Evolutionary conservation across 495 filamentous ascomycete genomes (phyloP).

Genomic region (Neurospora sp.): DNA sequence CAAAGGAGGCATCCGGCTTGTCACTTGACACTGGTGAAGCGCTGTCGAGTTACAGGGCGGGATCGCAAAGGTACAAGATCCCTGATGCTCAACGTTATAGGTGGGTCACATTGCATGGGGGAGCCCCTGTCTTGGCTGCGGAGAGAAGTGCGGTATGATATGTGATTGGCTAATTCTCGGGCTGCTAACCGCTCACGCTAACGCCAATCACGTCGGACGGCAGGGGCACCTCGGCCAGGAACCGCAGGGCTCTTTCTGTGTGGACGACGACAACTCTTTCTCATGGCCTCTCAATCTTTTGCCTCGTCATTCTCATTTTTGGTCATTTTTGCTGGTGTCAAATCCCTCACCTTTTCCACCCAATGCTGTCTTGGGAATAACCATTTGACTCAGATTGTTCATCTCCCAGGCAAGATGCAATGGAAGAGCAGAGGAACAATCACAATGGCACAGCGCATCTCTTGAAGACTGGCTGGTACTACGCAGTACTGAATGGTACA

Average conservation of each 20-base stretch:
- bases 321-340: background rate
- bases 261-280: background rate
- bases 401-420: background rate
- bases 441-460: background rate
- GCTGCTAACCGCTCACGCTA: conserved; percentile 33
- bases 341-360: background rate
- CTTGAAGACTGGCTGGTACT: background rate
- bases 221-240: conserved; percentile 3
- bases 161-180: conserved; percentile 25
- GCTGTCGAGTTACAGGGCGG: conserved; percentile 18
- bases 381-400: background rate
- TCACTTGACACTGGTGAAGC: conserved; percentile 21
- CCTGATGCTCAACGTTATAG: background rate
- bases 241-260: background rate
- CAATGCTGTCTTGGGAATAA: background rate
- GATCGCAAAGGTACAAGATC: conserved; percentile 11
- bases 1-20: conserved; percentile 3
- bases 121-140: conserved; percentile 12
- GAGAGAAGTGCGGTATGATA: conserved; percentile 6
- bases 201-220: conserved; percentile 30
- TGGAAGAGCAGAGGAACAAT: background rate
- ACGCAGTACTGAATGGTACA: background rate
- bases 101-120: background rate
- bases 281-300: background rate
- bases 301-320: background rate